These are phyloP conservation scores for Pseudotsuga menziesii DNA, from an alignment of 75 land plant species.

Conservation along the genomic window DNA sequence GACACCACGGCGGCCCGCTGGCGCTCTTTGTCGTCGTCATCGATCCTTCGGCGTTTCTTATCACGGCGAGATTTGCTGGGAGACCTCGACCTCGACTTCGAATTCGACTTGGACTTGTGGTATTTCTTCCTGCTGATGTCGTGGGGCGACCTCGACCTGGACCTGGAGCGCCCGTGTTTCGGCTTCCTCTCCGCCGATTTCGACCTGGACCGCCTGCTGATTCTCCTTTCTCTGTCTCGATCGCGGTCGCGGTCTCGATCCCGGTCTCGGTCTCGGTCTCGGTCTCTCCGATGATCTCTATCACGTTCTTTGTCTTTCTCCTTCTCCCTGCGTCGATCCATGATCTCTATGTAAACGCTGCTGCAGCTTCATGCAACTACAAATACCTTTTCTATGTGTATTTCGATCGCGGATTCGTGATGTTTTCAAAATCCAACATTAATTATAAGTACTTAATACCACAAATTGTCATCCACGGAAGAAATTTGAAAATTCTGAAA, in stretches of 20 bases:
- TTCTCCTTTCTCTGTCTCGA: conserved; percentile 20
- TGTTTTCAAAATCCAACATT: too few species aligned
- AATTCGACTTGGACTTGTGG: conserved; percentile 5
- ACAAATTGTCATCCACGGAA: too few species aligned
- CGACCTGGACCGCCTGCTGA: conserved; percentile 17
- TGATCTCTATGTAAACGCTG: too few species aligned
- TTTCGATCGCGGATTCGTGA: too few species aligned
- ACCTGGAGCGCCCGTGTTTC: conserved; percentile 14
- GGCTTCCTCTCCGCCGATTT: conserved; percentile 34
- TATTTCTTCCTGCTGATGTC: conserved; percentile 22
- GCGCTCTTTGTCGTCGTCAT: conserved; percentile 25
- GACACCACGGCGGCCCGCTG: conserved; percentile 32
- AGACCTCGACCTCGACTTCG: conserved; percentile 28
- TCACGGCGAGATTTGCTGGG: conserved; percentile 21
- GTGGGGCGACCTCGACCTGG: conserved; percentile 15
- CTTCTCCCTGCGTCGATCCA: too few species aligned
- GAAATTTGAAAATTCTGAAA: too few species aligned
- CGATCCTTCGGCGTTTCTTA: conserved; percentile 21
- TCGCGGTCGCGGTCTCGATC: conserved; percentile 40
- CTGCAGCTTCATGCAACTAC: too few species aligned
- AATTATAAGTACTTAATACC: too few species aligned
- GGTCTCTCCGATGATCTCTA: conserved; percentile 41
- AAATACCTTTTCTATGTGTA: too few species aligned
- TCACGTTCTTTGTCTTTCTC: conserved; percentile 21
- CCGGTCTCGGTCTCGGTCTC: conserved; percentile 39